These are phyloP conservation scores for Trichosporon sp. DNA, from an alignment of 1,284 basidiomycete genomes.

Conservation along the genomic window DNA sequence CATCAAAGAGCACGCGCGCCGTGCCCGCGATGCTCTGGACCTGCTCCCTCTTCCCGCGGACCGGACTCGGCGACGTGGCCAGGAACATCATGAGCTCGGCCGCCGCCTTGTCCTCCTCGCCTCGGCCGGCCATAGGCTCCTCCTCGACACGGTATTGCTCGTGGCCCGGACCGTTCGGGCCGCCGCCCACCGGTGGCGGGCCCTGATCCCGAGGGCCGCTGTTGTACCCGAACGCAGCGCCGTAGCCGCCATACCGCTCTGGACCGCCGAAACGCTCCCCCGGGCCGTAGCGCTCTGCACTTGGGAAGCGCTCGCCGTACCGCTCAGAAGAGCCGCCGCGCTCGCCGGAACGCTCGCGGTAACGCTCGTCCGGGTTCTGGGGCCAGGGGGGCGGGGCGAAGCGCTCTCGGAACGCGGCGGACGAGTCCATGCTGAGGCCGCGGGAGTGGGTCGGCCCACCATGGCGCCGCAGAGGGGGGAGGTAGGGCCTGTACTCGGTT, in stretches of 20 bases:
- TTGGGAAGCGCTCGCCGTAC: constrained; percentile 20
- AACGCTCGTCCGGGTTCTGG: constrained; percentile 17
- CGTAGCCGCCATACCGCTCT: constrained; percentile 14
- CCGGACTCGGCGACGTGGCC: constrained; percentile 51
- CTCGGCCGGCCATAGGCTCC: constrained; percentile 23
- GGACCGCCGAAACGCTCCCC: neutral
- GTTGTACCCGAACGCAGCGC: constrained; percentile 8
- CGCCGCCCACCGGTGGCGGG: neutral
- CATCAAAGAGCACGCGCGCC: constrained; percentile 51
- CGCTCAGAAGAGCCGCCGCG: neutral
- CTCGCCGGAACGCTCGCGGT: neutral
- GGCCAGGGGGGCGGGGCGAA: constrained; percentile 25
- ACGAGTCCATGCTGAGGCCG: constrained; percentile 32
- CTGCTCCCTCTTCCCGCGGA: constrained; percentile 29
- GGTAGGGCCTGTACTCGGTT: constrained; percentile 12
- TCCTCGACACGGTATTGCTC: constrained; percentile 16
- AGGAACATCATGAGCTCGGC: constrained; percentile 57
- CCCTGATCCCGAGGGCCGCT: neutral
- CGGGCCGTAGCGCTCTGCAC: constrained; percentile 17
- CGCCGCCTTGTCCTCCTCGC: constrained; percentile 52
- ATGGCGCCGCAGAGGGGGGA: neutral
- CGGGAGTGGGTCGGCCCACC: constrained; percentile 48
- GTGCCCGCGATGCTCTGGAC: constrained; percentile 32
- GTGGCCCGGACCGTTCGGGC: neutral
- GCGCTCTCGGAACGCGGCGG: constrained; percentile 25